These are phyloP conservation scores for Fomitopsis pinicola DNA, from an alignment of 1,284 basidiomycete species.

Conservation along the genomic window DNA sequence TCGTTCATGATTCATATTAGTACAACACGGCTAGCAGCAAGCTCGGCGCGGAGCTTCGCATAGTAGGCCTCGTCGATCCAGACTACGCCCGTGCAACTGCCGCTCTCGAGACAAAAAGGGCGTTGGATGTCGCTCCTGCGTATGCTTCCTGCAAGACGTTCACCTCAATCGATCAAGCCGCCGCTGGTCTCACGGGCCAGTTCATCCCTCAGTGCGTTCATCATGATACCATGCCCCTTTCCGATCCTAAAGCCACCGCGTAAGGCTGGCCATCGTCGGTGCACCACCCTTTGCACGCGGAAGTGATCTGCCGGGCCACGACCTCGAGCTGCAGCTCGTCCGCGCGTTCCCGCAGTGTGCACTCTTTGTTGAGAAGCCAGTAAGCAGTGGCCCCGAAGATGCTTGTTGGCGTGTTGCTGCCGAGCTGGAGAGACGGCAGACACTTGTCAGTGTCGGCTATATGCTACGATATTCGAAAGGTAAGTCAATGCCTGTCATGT, in stretches of 20 bases:
- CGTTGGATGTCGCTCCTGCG: background rate
- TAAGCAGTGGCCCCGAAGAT: constrained; percentile 25
- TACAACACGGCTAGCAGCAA: constrained; percentile 11
- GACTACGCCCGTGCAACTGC: constrained; percentile 12
- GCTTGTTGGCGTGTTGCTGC: constrained; percentile 20
- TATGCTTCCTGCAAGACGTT: constrained; percentile 15
- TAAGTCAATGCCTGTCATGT: background rate
- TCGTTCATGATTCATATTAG: background rate
- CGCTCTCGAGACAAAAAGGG: constrained; percentile 12
- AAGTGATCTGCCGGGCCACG: constrained; percentile 39
- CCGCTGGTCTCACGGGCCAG: background rate
- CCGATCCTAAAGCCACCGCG: background rate
- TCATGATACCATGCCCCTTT: background rate
- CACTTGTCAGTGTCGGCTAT: constrained; percentile 32
- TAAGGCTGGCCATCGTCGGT: constrained; percentile 52
- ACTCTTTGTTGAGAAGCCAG: constrained; percentile 59
- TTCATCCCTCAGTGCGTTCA: constrained; percentile 11
- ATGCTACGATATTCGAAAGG: constrained; percentile 52
- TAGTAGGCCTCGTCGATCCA: constrained; percentile 18
- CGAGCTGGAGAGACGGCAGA: constrained; percentile 5
- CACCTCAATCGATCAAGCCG: constrained; percentile 11
- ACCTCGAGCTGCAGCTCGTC: constrained; percentile 54
- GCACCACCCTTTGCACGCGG: constrained; percentile 55
- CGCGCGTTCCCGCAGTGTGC: constrained; percentile 51
- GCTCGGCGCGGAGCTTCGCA: constrained; percentile 10